Conservation (phyloP, 164 flowering plant species). For the Litsea cubeba region DNA sequence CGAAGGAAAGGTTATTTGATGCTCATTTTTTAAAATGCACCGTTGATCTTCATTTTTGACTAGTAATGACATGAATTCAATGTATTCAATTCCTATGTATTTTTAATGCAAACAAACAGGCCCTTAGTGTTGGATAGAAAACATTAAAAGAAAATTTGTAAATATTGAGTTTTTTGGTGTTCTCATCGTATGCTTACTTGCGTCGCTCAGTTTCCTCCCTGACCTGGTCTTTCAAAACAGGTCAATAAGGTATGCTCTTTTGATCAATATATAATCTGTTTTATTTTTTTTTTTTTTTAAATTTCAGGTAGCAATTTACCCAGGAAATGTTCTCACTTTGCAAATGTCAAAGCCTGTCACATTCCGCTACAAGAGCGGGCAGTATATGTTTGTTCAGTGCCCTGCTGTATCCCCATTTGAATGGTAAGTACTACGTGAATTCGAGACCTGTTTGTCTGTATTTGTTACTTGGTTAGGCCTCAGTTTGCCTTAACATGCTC, state of each 20-base stretch:
- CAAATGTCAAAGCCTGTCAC: conserved; percentile 93
- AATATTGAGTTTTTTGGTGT: background rate
- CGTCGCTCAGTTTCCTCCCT: background rate
- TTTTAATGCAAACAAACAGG: too few relatives aligned
- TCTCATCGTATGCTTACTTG: background rate
- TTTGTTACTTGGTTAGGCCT: background rate
- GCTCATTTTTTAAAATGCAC: too few relatives aligned
- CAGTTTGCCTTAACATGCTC: background rate
- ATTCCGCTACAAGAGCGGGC: conserved; percentile 90
- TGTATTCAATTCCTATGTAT: too few relatives aligned
- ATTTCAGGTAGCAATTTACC: conserved; percentile 87
- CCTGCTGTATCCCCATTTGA: conserved; percentile 97
- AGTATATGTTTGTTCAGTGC: conserved; percentile 96
- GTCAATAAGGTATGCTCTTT: background rate
- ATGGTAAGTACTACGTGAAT: conserved; percentile 45
- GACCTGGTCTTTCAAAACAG: background rate
- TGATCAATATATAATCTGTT: background rate
- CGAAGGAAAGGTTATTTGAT: too few relatives aligned
- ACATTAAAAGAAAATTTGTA: too few relatives aligned
- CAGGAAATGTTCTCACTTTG: conserved; percentile 85
- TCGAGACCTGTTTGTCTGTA: background rate
- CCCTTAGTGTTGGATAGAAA: too few relatives aligned
- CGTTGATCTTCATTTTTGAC: too few relatives aligned
- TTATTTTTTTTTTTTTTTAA: background rate
- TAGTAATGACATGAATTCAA: too few relatives aligned